These are phyloP conservation scores for Hymenoscyphus occultus DNA, from an alignment of 2,329 filamentous ascomycete genomes.

Conservation along the genomic window DNA sequence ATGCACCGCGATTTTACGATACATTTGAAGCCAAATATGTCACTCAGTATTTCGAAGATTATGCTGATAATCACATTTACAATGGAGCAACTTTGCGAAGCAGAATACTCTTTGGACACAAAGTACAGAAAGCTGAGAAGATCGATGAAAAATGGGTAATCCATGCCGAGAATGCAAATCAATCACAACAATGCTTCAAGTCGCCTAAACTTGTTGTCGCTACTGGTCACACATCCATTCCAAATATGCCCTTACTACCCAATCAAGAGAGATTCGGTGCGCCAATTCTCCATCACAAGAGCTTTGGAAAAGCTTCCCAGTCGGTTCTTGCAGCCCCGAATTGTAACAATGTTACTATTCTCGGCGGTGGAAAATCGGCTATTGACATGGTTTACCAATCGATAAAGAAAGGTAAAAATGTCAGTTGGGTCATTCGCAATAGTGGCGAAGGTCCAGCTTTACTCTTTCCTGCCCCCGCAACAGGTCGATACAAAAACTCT, in stretches of 20 bases:
- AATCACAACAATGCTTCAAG: neutral
- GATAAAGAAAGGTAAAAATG: slow-evolving; percentile 35
- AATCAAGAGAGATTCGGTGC: slow-evolving; percentile 32
- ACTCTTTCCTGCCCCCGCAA: neutral
- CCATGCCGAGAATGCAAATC: neutral
- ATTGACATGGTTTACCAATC: slow-evolving; percentile 40
- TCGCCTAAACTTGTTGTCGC: neutral
- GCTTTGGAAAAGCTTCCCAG: slow-evolving; percentile 32
- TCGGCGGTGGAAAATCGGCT: slow-evolving; percentile 40
- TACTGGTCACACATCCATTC: slow-evolving; percentile 16
- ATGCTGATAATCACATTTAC: slow-evolving; percentile 1
- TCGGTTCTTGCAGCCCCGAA: slow-evolving; percentile 19
- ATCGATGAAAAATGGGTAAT: neutral
- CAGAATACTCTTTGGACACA: neutral
- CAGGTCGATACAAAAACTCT: neutral
- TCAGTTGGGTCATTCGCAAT: slow-evolving; percentile 35
- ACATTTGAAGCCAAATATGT: slow-evolving; percentile 4
- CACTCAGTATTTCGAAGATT: slow-evolving; percentile 3
- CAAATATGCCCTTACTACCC: slow-evolving; percentile 34
- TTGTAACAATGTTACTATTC: slow-evolving; percentile 27
- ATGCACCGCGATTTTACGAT: neutral
- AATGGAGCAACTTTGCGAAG: neutral
- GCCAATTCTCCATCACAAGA: slow-evolving; percentile 35
- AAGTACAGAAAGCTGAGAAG: neutral
- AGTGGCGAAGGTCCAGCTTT: neutral